These are phyloP conservation scores for Colletotrichum magnum DNA, from an alignment of 2,329 filamentous ascomycete genomes.

Conservation along the genomic window DNA sequence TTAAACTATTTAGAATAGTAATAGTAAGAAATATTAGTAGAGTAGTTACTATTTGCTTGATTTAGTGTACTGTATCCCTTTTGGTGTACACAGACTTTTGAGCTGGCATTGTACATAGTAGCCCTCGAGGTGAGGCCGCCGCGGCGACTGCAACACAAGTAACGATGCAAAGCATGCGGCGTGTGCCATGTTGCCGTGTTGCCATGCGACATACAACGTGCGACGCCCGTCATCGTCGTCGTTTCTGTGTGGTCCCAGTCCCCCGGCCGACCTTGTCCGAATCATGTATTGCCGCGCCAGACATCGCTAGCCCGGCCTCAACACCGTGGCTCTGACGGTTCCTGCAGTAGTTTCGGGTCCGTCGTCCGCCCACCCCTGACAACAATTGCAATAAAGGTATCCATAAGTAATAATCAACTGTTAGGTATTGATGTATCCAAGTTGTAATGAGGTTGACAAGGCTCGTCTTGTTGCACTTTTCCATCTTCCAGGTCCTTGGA, in stretches of 20 bases:
- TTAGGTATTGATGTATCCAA: conserved; percentile 42
- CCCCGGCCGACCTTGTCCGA: background rate
- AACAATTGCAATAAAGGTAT: conserved; percentile 8
- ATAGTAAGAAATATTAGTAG: too few relatives aligned
- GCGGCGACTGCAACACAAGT: background rate
- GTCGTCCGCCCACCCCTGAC: background rate
- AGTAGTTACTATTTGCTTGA: too few relatives aligned
- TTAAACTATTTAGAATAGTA: too few relatives aligned
- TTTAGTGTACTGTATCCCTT: too few relatives aligned
- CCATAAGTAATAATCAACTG: conserved; percentile 23
- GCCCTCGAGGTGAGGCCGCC: background rate
- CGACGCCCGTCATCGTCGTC: conserved; percentile 13
- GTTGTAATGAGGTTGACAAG: conserved; percentile 32
- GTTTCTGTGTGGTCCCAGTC: background rate
- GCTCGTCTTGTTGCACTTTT: conserved; percentile 36
- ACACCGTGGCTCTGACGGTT: background rate
- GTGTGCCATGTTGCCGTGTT: background rate
- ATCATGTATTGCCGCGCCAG: background rate
- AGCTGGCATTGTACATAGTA: too few relatives aligned
- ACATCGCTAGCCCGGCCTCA: background rate
- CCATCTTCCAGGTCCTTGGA: conserved; percentile 30
- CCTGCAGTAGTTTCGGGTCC: conserved; percentile 10
- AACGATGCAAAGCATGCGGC: background rate
- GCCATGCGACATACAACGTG: background rate
- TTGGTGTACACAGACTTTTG: too few relatives aligned